Percentiles rank a stretch among this genome's conserved stretches.
These are phyloP conservation scores for Pholiota conissans DNA, from an alignment of 768 basidiomycete species.

Conservation along the genomic window DNA sequence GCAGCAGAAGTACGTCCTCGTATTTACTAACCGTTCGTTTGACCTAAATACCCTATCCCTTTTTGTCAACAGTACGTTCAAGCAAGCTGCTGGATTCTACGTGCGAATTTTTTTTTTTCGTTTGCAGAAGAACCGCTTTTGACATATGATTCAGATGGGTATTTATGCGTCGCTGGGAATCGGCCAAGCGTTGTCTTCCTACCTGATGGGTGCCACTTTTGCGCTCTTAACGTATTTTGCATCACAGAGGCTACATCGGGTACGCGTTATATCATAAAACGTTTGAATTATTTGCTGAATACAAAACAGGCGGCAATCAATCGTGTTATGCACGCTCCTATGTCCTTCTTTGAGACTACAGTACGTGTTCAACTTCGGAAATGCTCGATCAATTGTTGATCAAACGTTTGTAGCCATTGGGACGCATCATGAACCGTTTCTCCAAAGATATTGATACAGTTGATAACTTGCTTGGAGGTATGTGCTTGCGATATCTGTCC, in stretches of 20 bases:
- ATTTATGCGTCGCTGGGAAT: constrained; percentile 77
- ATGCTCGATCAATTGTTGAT: not conserved
- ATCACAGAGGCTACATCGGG: constrained; percentile 66
- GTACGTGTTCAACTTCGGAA: constrained; percentile 31
- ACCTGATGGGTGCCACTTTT: constrained; percentile 65
- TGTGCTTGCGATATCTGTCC: not conserved
- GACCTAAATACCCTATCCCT: too few species aligned
- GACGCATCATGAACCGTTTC: constrained; percentile 89
- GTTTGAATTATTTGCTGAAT: not conserved
- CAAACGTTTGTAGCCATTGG: constrained; percentile 54
- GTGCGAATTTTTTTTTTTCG: constrained; percentile 38
- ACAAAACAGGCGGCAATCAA: constrained; percentile 54
- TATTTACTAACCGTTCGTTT: too few species aligned
- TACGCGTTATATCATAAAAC: constrained; percentile 22
- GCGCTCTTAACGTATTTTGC: constrained; percentile 77
- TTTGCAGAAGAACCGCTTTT: not conserved
- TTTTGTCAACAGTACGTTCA: constrained; percentile 49
- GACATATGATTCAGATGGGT: constrained; percentile 59
- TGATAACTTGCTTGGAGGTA: constrained; percentile 69
- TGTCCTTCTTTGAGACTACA: constrained; percentile 89
- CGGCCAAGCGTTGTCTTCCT: constrained; percentile 65
- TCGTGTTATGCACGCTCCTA: constrained; percentile 80
- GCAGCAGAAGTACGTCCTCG: constrained; percentile 54
- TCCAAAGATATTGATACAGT: constrained; percentile 85
- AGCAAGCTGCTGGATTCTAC: constrained; percentile 65